phyloP scores from a whole-genome alignment of 83 land plant species.

The Diphasiastrum complanatum region DNA sequence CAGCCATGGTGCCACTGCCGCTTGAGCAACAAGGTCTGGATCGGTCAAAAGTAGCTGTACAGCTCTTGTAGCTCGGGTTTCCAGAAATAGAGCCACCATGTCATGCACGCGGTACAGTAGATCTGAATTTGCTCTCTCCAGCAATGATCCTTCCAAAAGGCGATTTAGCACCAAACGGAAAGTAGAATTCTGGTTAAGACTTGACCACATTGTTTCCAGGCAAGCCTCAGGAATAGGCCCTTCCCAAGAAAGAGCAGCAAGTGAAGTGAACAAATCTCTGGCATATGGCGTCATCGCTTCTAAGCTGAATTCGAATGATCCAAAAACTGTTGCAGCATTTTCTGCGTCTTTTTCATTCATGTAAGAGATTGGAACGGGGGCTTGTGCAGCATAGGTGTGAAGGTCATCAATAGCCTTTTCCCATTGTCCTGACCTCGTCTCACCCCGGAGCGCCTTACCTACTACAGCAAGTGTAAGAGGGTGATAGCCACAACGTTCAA shows the following conservation, averaged over 20 bases:
- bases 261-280: conserved; percentile 7
- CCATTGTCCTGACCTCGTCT: conserved; percentile 42
- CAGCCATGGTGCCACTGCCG: conserved; percentile 37
- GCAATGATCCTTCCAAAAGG: conserved; percentile 14
- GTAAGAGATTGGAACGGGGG: conserved; percentile 43
- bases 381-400: conserved; percentile 43
- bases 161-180: conserved; percentile 4
- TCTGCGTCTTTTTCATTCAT: conserved; percentile 29
- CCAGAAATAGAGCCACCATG: conserved; percentile 19
- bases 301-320: conserved; percentile 15
- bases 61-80: neutral
- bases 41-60: conserved; percentile 12
- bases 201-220: conserved; percentile 15
- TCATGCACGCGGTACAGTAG: conserved; percentile 14
- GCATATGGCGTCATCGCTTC: conserved; percentile 5
- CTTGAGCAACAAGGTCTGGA: conserved; percentile 17
- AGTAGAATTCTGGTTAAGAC: neutral
- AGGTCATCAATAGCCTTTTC: conserved; percentile 45
- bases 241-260: conserved; percentile 5
- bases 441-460: conserved; percentile 46
- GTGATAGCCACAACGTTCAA: conserved; percentile 47
- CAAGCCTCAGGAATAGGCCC: conserved; percentile 21
- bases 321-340: conserved; percentile 17
- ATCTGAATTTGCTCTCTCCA: conserved; percentile 1
- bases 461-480: conserved; percentile 54